phyloP scores from a whole-genome alignment of 345 rosid genomes.

The Balakata baccata region DNA sequence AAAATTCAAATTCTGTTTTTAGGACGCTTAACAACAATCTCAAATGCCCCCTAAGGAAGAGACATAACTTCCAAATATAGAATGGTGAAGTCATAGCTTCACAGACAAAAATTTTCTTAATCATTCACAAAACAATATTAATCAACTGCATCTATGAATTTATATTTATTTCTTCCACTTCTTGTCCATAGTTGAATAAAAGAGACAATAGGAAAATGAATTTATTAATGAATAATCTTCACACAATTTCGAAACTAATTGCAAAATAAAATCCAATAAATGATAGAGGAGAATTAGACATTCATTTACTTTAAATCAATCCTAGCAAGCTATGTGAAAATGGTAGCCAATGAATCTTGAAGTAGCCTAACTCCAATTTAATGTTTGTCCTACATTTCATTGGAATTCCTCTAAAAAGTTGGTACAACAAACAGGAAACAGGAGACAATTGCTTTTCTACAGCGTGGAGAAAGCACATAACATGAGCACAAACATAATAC shows the following conservation, averaged over 20 bases:
- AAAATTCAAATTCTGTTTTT: no score
- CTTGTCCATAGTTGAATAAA: neutral
- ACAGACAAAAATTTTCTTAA: neutral
- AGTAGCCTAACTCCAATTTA: neutral
- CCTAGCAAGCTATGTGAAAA: neutral
- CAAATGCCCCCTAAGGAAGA: no score
- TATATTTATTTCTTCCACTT: slow-evolving; percentile 1
- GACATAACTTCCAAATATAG: neutral
- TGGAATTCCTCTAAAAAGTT: neutral
- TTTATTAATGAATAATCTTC: neutral
- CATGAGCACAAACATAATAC: neutral
- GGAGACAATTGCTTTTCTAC: neutral
- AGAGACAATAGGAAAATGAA: neutral
- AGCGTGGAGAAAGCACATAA: neutral
- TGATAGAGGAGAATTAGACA: neutral
- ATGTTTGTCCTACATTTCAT: neutral
- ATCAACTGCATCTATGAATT: neutral
- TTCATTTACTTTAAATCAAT: neutral
- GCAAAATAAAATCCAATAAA: neutral
- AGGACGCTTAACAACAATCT: no score
- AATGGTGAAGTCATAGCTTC: neutral
- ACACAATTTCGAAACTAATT: neutral
- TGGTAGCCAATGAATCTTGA: neutral
- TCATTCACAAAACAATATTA: neutral
- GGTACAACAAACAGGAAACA: neutral